Conservation (phyloP, 2,329 filamentous ascomycete species). For the Chaetomiaceae sp. region DNA sequence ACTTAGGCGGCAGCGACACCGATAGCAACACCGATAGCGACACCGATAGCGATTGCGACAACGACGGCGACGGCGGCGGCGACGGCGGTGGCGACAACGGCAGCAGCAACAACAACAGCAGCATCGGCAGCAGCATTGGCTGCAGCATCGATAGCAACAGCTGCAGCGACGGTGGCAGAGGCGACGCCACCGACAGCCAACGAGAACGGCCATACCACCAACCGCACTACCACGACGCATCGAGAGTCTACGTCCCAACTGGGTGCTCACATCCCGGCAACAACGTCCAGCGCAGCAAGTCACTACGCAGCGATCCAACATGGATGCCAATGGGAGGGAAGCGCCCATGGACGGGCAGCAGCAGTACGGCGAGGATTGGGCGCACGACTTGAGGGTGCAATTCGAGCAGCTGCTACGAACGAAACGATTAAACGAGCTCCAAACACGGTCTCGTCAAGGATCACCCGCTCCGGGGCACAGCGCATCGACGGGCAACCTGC, state of each 20-base stretch:
- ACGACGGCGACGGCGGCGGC: not conserved
- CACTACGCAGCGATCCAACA: constrained; percentile 18
- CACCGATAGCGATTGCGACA: not conserved
- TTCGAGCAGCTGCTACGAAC: constrained; percentile 85
- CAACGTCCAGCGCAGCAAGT: not conserved
- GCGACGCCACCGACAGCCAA: not conserved
- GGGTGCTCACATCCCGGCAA: too few relatives aligned
- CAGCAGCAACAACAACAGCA: constrained; percentile 7
- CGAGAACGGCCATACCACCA: too few relatives aligned
- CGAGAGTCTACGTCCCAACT: too few relatives aligned
- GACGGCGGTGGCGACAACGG: constrained; percentile 5
- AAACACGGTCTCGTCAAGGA: constrained; percentile 55
- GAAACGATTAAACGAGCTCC: constrained; percentile 80
- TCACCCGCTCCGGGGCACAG: constrained; percentile 54
- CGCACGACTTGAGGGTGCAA: constrained; percentile 71
- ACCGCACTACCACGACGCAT: too few relatives aligned
- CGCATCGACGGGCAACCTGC: constrained; percentile 47
- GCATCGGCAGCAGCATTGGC: too few relatives aligned
- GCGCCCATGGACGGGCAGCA: constrained; percentile 30
- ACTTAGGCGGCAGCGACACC: not conserved
- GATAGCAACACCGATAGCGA: not conserved
- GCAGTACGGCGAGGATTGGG: constrained; percentile 67
- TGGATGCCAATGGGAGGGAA: constrained; percentile 29
- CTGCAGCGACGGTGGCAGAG: too few relatives aligned
- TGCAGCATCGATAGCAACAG: too few relatives aligned